Base-by-base conservation (phyloP, 2,329 filamentous ascomycete species). In the Penicillium sp. region DNA sequence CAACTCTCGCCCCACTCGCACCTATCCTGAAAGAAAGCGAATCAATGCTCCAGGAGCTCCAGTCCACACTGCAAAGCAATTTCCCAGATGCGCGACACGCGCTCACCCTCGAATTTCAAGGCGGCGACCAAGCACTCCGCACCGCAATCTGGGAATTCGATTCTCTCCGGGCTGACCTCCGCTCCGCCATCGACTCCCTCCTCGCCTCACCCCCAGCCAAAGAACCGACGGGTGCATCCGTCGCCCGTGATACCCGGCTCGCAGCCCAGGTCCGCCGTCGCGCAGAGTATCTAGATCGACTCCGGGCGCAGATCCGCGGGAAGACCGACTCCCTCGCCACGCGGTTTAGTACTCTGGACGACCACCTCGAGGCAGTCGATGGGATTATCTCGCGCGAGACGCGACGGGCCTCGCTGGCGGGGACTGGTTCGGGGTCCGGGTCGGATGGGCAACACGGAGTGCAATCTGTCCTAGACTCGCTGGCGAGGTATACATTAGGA, bases 71-170 rank as follows among this genome's bases (percentile, higher is more conserved):
- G 6, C 67, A 66, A 43, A 52, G 54, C n/a, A 56, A 55, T 24
- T 68, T 71, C 40, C 65, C 69, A 13, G 64, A 65, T 19, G 66
- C 56, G 2, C 68, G 65, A 23, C 59, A 75, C 44, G 71, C 72
- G n/a, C 66, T 75, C 1, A 65, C 71, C 13, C 69, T 75, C 10
- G 72, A 75, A 52, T 75, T 74, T 51, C 61, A 67, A 44, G 71
- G 72, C 45, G 68, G 69, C 54, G 62, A 66, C 55, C 55, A 64
- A 43, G 71, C 71, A 14, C 60, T 70, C 3, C 64, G 69, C 43
- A 58, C 68, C 9, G 71, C 72, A 26, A 58, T 63, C 0, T 65
- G 66, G 55, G 67, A 72, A 55, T 69, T 74, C 46, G 70, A 72
- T 45, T 70, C 69, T 13, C 61, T 75, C 9, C 67, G 66, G 40